Evolutionary conservation across 345 rosid species (phyloP).

Genomic region (Populus alba): DNA sequence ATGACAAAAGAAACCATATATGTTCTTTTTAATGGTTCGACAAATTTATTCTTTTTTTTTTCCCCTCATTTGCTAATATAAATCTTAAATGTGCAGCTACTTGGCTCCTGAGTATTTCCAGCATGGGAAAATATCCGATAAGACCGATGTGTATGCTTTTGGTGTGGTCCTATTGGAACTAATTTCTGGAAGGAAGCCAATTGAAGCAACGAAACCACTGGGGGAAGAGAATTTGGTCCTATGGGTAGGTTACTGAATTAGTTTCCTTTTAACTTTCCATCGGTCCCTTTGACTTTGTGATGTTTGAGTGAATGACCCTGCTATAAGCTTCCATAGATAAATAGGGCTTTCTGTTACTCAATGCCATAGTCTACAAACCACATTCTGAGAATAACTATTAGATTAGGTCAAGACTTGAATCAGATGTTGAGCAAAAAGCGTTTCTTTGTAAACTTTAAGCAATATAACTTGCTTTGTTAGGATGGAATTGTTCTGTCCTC

Average conservation of each 20-base stretch:
- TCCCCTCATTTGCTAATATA: not conserved
- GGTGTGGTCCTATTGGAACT: constrained; percentile 91
- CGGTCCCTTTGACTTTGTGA: constrained; percentile 28
- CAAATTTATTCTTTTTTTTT: not conserved
- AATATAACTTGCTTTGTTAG: not conserved
- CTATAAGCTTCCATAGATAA: constrained; percentile 1
- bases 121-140: constrained; percentile 90
- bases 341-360: constrained; percentile 6
- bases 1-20: not conserved
- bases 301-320: constrained; percentile 21
- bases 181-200: constrained; percentile 82
- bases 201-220: constrained; percentile 67
- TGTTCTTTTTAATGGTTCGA: not conserved
- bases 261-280: constrained; percentile 13
- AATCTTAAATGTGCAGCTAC: constrained; percentile 45
- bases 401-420: constrained; percentile 5
- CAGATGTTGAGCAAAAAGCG: not conserved
- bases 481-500: not conserved
- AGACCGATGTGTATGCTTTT: constrained; percentile 92
- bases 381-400: constrained; percentile 9
- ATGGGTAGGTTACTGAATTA: constrained; percentile 63
- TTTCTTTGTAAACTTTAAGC: not conserved
- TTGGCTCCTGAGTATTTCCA: constrained; percentile 97
- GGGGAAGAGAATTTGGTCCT: constrained; percentile 93
- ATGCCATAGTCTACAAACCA: not conserved